Conservation (phyloP, 208 protist species). For the Naegleria lovaniensis region DNA sequence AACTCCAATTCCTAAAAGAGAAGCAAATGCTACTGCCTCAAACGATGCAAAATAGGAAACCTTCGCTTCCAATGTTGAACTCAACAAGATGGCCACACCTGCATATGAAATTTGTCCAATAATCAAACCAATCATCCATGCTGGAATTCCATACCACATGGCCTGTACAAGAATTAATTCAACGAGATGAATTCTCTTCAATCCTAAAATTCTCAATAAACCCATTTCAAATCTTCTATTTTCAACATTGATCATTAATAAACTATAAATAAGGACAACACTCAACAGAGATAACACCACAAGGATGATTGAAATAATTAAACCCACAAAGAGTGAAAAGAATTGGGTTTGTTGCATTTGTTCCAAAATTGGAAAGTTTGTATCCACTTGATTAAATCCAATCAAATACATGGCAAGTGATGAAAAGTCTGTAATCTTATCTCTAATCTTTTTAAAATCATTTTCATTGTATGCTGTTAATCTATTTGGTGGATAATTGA, state of each 20-base stretch:
- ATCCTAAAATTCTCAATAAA: slow-evolving; percentile 69
- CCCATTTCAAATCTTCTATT: slow-evolving; percentile 82
- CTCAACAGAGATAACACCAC: slow-evolving; percentile 65
- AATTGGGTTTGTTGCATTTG: slow-evolving; percentile 58
- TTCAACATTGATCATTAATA: slow-evolving; percentile 81
- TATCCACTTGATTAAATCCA: not conserved
- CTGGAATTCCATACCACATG: slow-evolving; percentile 15
- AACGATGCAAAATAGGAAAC: not conserved
- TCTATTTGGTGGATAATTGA: not conserved
- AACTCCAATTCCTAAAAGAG: not conserved
- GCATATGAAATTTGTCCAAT: not conserved
- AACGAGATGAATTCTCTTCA: not conserved
- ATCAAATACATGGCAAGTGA: not conserved
- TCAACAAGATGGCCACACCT: not conserved
- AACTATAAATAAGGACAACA: slow-evolving; percentile 80
- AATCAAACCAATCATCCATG: not conserved
- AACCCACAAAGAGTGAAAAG: slow-evolving; percentile 73
- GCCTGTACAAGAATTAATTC: not conserved
- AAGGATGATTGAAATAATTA: slow-evolving; percentile 78
- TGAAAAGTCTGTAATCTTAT: not conserved
- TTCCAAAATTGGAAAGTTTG: slow-evolving; percentile 42
- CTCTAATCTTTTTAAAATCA: not conserved
- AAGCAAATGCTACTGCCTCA: not conserved
- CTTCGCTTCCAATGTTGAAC: not conserved
- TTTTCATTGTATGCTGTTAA: slow-evolving; percentile 1